Conservation (phyloP, 768 basidiomycete genomes). For the Phlebiopsis gigantea region DNA sequence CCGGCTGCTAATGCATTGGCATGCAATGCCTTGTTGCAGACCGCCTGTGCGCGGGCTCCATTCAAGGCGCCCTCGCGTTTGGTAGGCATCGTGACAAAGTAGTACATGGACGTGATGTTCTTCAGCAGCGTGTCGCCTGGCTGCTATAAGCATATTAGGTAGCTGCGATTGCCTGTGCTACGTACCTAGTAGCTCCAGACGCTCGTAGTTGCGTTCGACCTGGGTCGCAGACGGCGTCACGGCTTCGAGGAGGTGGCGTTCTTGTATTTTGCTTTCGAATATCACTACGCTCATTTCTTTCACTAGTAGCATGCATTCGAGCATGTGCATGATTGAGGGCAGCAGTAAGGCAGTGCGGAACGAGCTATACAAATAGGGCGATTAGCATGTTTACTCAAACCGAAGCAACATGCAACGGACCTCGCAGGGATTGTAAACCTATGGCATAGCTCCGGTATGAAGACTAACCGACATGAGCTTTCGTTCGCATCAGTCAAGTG, state of each 20-base stretch:
- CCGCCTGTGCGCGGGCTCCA: constrained; percentile 56
- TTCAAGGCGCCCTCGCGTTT: constrained; percentile 67
- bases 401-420: constrained; percentile 28
- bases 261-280: constrained; percentile 58
- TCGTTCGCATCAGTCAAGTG: constrained; percentile 1
- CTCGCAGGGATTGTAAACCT: constrained; percentile 71
- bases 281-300: constrained; percentile 72
- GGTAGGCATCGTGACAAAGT: constrained; percentile 64
- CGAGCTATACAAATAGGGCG: constrained; percentile 36
- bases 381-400: background rate
- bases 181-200: constrained; percentile 76
- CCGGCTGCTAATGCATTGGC: constrained; percentile 48
- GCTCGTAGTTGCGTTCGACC: constrained; percentile 75
- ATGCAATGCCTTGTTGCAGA: constrained; percentile 69
- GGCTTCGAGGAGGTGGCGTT: constrained; percentile 58
- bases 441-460: constrained; percentile 79
- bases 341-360: constrained; percentile 64
- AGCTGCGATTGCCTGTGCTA: background rate
- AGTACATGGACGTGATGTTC: constrained; percentile 66
- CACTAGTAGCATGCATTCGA: constrained; percentile 71
- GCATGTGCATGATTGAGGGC: constrained; percentile 66
- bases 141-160: background rate
- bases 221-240: constrained; percentile 66
- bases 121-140: constrained; percentile 83
- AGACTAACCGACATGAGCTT: constrained; percentile 15